Percentiles rank a stretch among this genome's conserved stretches.
Conservation (phyloP, 768 basidiomycete species). For the Dioszegia hungarica region DNA sequence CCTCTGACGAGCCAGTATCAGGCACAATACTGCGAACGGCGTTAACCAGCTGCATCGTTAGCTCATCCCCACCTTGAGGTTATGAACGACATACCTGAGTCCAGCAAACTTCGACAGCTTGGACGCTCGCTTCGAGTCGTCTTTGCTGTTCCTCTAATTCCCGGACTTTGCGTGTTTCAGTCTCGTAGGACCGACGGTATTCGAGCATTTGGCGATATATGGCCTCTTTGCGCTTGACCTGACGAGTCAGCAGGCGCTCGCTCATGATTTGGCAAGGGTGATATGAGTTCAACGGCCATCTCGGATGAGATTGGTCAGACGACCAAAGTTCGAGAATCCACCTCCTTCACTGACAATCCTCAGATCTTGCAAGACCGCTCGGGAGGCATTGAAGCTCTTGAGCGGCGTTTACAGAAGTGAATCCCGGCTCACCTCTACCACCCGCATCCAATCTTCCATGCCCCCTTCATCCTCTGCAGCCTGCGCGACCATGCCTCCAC, state of each 20-base stretch:
- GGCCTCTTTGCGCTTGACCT: conserved; percentile 40
- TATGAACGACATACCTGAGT: conserved; percentile 26
- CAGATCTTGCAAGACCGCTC: too few species aligned
- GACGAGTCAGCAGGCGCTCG: not conserved
- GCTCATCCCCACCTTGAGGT: not conserved
- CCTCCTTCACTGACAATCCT: too few species aligned
- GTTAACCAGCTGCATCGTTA: conserved; percentile 26
- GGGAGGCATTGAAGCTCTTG: too few species aligned
- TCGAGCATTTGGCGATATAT: conserved; percentile 46
- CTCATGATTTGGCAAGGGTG: not conserved
- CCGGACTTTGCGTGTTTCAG: conserved; percentile 28
- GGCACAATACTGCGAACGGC: conserved; percentile 29
- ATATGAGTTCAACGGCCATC: conserved; percentile 1
- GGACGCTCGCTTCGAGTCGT: conserved; percentile 34
- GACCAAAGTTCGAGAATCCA: not conserved
- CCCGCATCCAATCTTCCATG: conserved; percentile 40
- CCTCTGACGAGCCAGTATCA: conserved; percentile 3
- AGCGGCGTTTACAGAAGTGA: too few species aligned
- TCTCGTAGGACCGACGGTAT: conserved; percentile 35
- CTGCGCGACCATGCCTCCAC: conserved; percentile 8
- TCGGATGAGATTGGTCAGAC: conserved; percentile 3
- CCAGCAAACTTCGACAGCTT: conserved; percentile 43
- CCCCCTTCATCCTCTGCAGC: conserved; percentile 20
- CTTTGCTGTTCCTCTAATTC: conserved; percentile 35
- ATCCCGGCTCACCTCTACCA: conserved; percentile 32